These are phyloP conservation scores for Polyplosphaeria fusca DNA, from an alignment of 495 filamentous ascomycete genomes.

Conservation along the genomic window DNA sequence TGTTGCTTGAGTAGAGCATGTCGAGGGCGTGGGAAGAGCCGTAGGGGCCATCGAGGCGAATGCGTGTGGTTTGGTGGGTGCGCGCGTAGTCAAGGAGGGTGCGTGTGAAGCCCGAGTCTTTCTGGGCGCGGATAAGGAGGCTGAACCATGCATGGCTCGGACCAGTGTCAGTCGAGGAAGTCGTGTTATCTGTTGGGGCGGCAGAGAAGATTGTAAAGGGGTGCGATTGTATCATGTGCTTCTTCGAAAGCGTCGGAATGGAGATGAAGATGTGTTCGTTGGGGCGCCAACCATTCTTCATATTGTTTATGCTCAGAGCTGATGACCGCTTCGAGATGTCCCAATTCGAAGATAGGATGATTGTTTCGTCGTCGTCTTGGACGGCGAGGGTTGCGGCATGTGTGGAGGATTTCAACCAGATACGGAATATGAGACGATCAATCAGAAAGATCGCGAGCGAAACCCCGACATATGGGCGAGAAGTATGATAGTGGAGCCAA, in stretches of 20 bases:
- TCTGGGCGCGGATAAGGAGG: constrained; percentile 55
- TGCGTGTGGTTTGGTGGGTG: constrained; percentile 34
- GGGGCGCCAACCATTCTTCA: constrained; percentile 53
- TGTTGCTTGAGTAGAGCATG: constrained; percentile 44
- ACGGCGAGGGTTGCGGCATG: constrained; percentile 48
- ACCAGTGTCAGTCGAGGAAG: neutral
- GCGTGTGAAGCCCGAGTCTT: constrained; percentile 51
- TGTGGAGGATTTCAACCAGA: constrained; percentile 46
- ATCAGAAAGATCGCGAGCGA: constrained; percentile 54
- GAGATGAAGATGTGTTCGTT: constrained; percentile 60
- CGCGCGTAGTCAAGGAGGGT: constrained; percentile 52
- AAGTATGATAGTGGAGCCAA: constrained; percentile 50
- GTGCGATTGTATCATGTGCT: constrained; percentile 52
- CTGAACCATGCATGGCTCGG: constrained; percentile 45
- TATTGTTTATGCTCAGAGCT: constrained; percentile 24
- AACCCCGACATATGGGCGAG: constrained; percentile 43
- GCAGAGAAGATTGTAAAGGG: constrained; percentile 62
- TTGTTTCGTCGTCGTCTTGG: constrained; percentile 51
- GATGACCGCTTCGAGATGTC: constrained; percentile 3
- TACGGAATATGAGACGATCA: constrained; percentile 56
- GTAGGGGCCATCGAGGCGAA: constrained; percentile 58
- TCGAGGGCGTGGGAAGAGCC: constrained; percentile 50
- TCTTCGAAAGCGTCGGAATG: constrained; percentile 48
- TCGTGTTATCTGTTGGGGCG: constrained; percentile 31
- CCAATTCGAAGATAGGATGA: constrained; percentile 45